Evolutionary conservation across 2,329 filamentous ascomycete species (phyloP).

Genomic region (Ceratocystis smalleyi): DNA sequence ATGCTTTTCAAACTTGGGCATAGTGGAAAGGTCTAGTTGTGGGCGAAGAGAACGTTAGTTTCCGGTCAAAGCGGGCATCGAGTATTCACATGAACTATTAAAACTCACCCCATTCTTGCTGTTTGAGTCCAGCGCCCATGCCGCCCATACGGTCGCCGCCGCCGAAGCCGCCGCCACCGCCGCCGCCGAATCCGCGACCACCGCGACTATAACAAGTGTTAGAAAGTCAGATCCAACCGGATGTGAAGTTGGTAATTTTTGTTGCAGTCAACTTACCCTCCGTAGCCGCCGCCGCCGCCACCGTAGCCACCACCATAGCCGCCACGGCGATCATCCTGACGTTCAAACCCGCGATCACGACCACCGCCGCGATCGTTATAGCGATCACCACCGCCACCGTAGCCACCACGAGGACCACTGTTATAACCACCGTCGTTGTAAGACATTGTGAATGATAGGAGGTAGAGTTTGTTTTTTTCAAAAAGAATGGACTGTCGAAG

Average conservation of each 20-base stretch:
- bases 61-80: background rate
- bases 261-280: slow-evolving; percentile 25
- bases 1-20: slow-evolving; percentile 97
- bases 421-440: slow-evolving; percentile 29
- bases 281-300: slow-evolving; percentile 21
- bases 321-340: slow-evolving; percentile 27
- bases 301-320: slow-evolving; percentile 19
- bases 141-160: slow-evolving; percentile 89
- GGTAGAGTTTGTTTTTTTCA: background rate
- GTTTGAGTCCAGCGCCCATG: slow-evolving; percentile 74
- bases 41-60: background rate
- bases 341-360: slow-evolving; percentile 26
- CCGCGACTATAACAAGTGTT: slow-evolving; percentile 25
- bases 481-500: slow-evolving; percentile 1
- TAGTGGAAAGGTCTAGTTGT: slow-evolving; percentile 48
- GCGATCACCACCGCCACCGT: slow-evolving; percentile 24
- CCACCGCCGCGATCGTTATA: slow-evolving; percentile 26
- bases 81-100: background rate
- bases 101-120: slow-evolving; percentile 71
- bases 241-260: too few relatives aligned
- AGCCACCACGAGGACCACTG: slow-evolving; percentile 22
- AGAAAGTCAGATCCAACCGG: slow-evolving; percentile 20
- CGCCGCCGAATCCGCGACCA: slow-evolving; percentile 24
- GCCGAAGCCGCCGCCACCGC: slow-evolving; percentile 34
- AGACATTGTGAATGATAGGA: slow-evolving; percentile 25